Percentiles rank a stretch among this genome's conserved stretches.
Conservation (phyloP, 257 asterid genomes). For the Striga asiatica region DNA sequence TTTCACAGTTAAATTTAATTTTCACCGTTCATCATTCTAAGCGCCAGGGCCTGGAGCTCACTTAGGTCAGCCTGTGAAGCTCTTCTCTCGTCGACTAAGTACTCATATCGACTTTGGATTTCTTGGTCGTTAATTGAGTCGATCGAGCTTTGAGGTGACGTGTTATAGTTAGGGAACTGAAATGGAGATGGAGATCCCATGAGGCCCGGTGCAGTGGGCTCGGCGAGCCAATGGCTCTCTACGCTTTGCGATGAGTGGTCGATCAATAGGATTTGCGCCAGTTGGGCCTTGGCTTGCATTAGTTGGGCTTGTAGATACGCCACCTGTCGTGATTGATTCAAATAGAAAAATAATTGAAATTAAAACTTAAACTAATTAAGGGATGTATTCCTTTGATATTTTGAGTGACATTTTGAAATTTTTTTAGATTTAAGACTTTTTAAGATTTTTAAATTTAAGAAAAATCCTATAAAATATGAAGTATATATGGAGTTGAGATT, state of each 20-base stretch:
- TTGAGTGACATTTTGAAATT: too few species aligned
- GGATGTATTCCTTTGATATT: too few species aligned
- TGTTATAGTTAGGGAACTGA: slow-evolving; percentile 1
- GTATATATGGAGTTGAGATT: too few species aligned
- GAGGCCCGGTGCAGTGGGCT: slow-evolving; percentile 6
- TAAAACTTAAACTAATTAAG: neutral
- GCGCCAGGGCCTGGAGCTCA: slow-evolving; percentile 82
- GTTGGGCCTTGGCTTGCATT: slow-evolving; percentile 55
- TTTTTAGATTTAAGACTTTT: too few species aligned
- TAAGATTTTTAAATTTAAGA: too few species aligned
- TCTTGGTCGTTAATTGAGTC: slow-evolving; percentile 44
- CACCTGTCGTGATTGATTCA: slow-evolving; percentile 34
- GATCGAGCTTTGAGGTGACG: slow-evolving; percentile 61
- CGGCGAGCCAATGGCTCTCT: slow-evolving; percentile 22
- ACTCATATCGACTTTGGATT: slow-evolving; percentile 24
- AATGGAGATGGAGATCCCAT: slow-evolving; percentile 23
- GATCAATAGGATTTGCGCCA: slow-evolving; percentile 39
- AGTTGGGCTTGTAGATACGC: slow-evolving; percentile 71
- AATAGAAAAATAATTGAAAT: neutral
- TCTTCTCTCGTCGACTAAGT: slow-evolving; percentile 34
- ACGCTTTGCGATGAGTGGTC: slow-evolving; percentile 33
- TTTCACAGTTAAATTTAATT: neutral
- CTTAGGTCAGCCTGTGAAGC: slow-evolving; percentile 56
- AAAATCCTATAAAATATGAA: too few species aligned
- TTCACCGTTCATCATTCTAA: slow-evolving; percentile 63